These are phyloP conservation scores for Phanerochaete sordida DNA, from an alignment of 768 basidiomycete species.

Conservation along the genomic window DNA sequence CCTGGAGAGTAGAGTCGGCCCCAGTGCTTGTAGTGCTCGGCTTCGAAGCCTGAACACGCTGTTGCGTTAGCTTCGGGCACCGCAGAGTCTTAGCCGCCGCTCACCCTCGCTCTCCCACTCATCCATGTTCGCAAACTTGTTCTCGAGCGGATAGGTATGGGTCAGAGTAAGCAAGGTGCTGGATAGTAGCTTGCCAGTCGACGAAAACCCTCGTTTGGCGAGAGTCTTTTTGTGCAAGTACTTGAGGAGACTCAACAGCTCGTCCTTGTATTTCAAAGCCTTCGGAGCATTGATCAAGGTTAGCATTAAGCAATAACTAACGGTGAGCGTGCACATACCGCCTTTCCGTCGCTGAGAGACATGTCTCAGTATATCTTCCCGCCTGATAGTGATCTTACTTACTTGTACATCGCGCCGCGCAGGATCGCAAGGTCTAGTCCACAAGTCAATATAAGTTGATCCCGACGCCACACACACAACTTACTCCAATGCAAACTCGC, in stretches of 20 bases:
- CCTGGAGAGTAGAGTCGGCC: constrained; percentile 70
- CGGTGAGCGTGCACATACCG: constrained; percentile 36
- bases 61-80: not conserved
- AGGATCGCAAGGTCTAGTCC: constrained; percentile 65
- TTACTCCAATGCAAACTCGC: constrained; percentile 86
- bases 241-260: constrained; percentile 56
- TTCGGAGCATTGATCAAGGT: constrained; percentile 22
- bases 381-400: constrained; percentile 26
- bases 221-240: constrained; percentile 67
- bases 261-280: constrained; percentile 62
- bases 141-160: constrained; percentile 78
- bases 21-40: constrained; percentile 73
- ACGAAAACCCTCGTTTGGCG: constrained; percentile 80
- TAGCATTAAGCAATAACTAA: not conserved
- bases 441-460: constrained; percentile 2
- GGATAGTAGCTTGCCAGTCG: constrained; percentile 74
- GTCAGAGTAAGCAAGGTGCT: constrained; percentile 72
- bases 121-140: constrained; percentile 74
- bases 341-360: constrained; percentile 44
- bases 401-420: constrained; percentile 80
- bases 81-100: constrained; percentile 7
- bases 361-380: not conserved
- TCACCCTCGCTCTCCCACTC: constrained; percentile 73
- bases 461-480: constrained; percentile 21
- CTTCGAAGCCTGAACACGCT: constrained; percentile 53